These are phyloP conservation scores for Vaccinium macrocarpon DNA, from an alignment of 148 eudicot genomes.

Conservation along the genomic window DNA sequence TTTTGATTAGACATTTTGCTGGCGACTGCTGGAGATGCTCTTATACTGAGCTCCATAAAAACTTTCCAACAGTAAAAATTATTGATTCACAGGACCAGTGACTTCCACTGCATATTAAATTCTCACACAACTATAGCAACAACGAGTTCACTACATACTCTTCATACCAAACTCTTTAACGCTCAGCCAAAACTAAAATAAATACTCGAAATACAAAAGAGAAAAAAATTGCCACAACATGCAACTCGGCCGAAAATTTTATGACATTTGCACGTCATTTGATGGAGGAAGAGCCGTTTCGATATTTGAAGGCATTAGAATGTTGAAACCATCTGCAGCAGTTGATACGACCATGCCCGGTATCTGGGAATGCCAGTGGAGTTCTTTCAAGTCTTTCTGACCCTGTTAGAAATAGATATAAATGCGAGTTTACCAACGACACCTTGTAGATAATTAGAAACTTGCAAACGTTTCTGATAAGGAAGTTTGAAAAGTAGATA, in stretches of 20 bases:
- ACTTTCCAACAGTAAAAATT: not conserved
- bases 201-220: not conserved
- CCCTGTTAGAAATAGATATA: constrained; percentile 49
- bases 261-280: constrained; percentile 26
- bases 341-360: constrained; percentile 94
- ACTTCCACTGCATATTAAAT: not conserved
- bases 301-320: constrained; percentile 87
- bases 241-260: not conserved
- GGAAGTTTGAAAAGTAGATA: not conserved
- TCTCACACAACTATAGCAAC: not conserved
- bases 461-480: not conserved
- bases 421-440: not conserved
- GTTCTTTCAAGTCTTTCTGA: constrained; percentile 95
- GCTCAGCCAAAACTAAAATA: not conserved
- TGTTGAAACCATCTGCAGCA: constrained; percentile 89
- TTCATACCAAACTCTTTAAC: not conserved
- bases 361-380: constrained; percentile 94
- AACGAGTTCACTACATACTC: not conserved
- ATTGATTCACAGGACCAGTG: not conserved
- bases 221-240: not conserved
- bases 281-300: constrained; percentile 60
- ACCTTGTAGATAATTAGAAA: not conserved
- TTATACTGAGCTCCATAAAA: not conserved
- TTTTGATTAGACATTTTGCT: too few species aligned
- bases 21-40: too few species aligned